Evolutionary conservation across 2,329 filamentous ascomycete species (phyloP).

Genomic region (Podosphaera aphanis): DNA sequence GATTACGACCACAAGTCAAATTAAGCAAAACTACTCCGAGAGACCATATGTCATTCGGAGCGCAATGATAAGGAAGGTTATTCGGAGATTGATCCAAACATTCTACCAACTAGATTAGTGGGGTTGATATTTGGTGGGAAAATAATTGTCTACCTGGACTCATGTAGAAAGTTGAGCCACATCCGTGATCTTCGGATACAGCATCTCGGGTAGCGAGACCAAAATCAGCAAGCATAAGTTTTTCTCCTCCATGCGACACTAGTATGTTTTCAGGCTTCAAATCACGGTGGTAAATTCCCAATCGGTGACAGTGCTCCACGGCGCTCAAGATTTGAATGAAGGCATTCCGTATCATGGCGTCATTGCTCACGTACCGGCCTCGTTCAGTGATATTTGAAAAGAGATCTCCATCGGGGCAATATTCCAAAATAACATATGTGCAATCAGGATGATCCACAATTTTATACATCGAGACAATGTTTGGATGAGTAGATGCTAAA

Average conservation of each 20-base stretch:
- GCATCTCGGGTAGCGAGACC: constrained; percentile 72
- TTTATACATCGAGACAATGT: constrained; percentile 81
- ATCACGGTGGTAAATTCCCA: constrained; percentile 91
- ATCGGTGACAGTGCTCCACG: constrained; percentile 78
- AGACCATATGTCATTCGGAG: constrained; percentile 92
- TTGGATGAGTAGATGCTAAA: constrained; percentile 66
- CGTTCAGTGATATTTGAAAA: constrained; percentile 95
- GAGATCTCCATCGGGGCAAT: constrained; percentile 86
- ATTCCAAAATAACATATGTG: constrained; percentile 91
- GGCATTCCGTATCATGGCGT: constrained; percentile 61
- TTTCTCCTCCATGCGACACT: constrained; percentile 68
- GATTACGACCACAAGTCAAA: constrained; percentile 90
- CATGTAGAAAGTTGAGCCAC: constrained; percentile 98
- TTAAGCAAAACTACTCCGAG: constrained; percentile 97
- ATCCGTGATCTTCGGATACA: constrained; percentile 82
- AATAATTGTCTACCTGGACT: constrained; percentile 56
- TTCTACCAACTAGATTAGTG: constrained; percentile 32
- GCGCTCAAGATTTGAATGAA: constrained; percentile 94
- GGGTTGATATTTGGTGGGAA: constrained; percentile 5
- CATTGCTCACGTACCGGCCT: constrained; percentile 80
- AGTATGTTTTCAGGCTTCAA: constrained; percentile 96
- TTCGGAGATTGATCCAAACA: constrained; percentile 58
- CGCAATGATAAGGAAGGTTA: constrained; percentile 66
- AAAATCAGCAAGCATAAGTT: constrained; percentile 92
- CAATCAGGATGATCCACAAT: constrained; percentile 82